Evolutionary conservation across 257 asterid species (phyloP).

Genomic region (Solanum peruvianum): DNA sequence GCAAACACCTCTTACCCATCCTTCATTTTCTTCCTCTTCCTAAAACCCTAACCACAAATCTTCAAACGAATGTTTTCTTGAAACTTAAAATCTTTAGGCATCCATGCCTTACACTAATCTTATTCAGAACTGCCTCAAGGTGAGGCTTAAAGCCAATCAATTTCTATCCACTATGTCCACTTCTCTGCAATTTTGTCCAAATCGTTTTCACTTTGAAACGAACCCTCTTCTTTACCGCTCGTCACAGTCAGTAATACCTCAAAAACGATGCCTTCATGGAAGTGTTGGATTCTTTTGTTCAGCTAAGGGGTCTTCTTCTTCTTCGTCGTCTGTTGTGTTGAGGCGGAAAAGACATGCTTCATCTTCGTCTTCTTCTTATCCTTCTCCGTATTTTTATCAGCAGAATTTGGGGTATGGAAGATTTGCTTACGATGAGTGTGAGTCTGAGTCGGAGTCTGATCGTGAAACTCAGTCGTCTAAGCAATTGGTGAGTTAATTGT

Average conservation of each 20-base stretch:
- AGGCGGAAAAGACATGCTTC: conserved; percentile 25
- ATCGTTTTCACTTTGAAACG: conserved; percentile 20
- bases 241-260: background rate
- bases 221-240: background rate
- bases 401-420: conserved; percentile 55
- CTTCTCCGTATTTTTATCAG: conserved; percentile 39
- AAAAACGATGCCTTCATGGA: conserved; percentile 1
- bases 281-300: conserved; percentile 15
- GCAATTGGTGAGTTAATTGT: conserved; percentile 31
- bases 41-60: conserved; percentile 46
- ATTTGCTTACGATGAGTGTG: conserved; percentile 57
- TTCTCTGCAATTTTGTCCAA: background rate
- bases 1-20: background rate
- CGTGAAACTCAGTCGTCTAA: conserved; percentile 38
- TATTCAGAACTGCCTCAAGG: conserved; percentile 15
- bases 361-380: conserved; percentile 3
- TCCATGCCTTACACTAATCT: conserved; percentile 5
- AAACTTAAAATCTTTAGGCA: background rate
- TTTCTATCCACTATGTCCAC: conserved; percentile 20
- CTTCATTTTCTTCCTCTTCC: background rate
- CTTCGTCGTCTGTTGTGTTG: conserved; percentile 14
- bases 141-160: conserved; percentile 39
- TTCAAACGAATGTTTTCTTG: background rate
- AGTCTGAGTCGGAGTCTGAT: conserved; percentile 52
- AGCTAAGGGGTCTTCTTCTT: conserved; percentile 15